A percentile compares a stretch with the other conserved stretches of the same genome.
Evolutionary conservation across 192 early-diverging fungal species (phyloP).

Genomic region (Entomortierella chlamydospora): DNA sequence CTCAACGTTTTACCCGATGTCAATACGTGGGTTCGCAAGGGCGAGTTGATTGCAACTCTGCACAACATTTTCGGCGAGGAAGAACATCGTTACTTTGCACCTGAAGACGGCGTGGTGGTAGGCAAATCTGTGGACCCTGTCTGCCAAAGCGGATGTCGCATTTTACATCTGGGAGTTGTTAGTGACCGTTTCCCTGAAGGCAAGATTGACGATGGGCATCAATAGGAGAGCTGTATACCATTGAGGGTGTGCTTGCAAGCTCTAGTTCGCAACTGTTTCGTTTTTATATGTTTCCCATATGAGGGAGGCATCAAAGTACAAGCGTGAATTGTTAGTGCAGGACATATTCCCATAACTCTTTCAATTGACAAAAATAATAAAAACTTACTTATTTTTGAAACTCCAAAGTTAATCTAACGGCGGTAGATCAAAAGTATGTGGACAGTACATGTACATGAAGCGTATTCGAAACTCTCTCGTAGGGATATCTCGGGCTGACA

Average conservation of each 20-base stretch:
- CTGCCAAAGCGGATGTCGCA: slow-evolving; percentile 86
- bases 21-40: slow-evolving; percentile 84
- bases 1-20: slow-evolving; percentile 87
- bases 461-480: no score
- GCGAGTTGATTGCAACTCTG: slow-evolving; percentile 85
- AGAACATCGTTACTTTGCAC: slow-evolving; percentile 86
- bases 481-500: no score
- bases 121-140: slow-evolving; percentile 89
- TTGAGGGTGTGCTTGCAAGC: not conserved
- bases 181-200: slow-evolving; percentile 62
- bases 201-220: slow-evolving; percentile 70
- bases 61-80: slow-evolving; percentile 92
- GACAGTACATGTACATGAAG: no score
- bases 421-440: no score
- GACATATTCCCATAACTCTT: no score
- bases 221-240: slow-evolving; percentile 34
- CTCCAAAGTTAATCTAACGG: no score
- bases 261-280: no score
- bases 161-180: slow-evolving; percentile 86
- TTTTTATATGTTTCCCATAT: no score
- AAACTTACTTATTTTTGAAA: no score
- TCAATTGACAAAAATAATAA: no score
- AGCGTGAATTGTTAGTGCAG: no score
- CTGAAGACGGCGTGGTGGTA: slow-evolving; percentile 84
- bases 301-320: no score